phyloP scores from a whole-genome alignment of 1,284 basidiomycete species.

The Lignosus rhinocerotis region DNA sequence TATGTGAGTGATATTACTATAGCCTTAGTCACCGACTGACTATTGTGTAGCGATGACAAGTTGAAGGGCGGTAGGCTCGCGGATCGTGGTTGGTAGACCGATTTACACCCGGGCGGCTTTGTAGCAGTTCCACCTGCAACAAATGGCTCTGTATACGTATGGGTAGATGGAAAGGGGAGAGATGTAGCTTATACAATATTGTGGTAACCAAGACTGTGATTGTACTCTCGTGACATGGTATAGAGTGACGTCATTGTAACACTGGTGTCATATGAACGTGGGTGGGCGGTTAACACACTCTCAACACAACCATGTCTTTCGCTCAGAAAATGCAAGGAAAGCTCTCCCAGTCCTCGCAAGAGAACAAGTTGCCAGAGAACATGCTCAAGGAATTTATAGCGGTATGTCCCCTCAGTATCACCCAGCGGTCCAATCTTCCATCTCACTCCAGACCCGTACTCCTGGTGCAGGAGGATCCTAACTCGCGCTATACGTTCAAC shows the following conservation, averaged over 20 bases:
- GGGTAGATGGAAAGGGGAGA: neutral
- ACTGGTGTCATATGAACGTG: neutral
- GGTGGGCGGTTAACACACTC: neutral
- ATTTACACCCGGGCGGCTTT: no score
- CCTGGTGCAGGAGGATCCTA: conserved; percentile 46
- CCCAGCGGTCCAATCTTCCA: no score
- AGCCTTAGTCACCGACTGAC: neutral
- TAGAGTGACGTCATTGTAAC: conserved; percentile 21
- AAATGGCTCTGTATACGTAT: no score
- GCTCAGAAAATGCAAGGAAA: conserved; percentile 31
- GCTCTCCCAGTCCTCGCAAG: conserved; percentile 14
- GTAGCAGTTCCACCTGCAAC: no score
- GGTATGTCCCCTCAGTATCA: conserved; percentile 21
- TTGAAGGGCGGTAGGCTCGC: conserved; percentile 65
- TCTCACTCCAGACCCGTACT: neutral
- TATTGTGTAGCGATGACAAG: conserved; percentile 49
- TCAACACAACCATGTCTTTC: conserved; percentile 24
- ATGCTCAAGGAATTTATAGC: conserved; percentile 33
- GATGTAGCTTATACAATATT: neutral
- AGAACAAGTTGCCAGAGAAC: conserved; percentile 25
- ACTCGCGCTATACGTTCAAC: conserved; percentile 59
- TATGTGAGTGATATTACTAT: conserved; percentile 54
- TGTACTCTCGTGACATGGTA: neutral
- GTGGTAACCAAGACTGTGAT: conserved; percentile 18
- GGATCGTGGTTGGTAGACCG: conserved; percentile 47